Conservation (phyloP, 345 rosid genomes). For the Bruguiera sexangula region DNA sequence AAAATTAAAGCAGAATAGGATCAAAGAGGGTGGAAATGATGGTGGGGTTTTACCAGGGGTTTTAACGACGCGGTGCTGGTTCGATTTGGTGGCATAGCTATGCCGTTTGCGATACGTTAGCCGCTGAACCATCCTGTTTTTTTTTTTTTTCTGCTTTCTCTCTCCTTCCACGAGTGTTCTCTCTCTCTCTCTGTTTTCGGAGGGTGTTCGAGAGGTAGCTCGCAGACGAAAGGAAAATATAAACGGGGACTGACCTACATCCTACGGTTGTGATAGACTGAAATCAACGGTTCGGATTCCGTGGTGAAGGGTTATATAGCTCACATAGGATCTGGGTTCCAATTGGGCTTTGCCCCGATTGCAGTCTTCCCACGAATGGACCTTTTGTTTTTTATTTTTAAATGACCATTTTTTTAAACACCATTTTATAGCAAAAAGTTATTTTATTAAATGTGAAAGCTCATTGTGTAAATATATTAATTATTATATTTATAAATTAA, state of each 20-base stretch:
- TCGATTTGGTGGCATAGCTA: conserved; percentile 93
- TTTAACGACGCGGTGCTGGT: conserved; percentile 87
- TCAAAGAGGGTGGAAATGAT: not conserved
- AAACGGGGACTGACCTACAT: conserved; percentile 44
- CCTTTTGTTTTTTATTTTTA: no score
- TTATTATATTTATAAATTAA: no score
- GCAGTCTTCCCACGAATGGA: not conserved
- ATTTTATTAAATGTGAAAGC: no score
- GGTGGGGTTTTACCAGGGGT: conserved; percentile 60
- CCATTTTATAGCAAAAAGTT: no score
- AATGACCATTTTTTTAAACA: no score
- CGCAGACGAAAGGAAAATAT: not conserved
- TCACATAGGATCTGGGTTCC: no score
- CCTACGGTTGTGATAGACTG: conserved; percentile 23
- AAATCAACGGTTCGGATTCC: not conserved
- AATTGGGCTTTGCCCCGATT: not conserved
- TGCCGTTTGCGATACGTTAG: conserved; percentile 80
- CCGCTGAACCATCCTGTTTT: conserved; percentile 73
- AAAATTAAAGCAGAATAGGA: not conserved
- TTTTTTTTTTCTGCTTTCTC: not conserved
- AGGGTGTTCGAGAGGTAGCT: conserved; percentile 1
- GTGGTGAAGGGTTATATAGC: not conserved
- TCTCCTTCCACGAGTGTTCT: not conserved
- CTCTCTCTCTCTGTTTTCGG: conserved; percentile 35
- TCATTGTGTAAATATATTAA: no score